Evolutionary conservation across 164 flowering plant genomes (phyloP), one percentile per base, ranked within the genome.

Genomic region (Kingdonia uniflora): DNA sequence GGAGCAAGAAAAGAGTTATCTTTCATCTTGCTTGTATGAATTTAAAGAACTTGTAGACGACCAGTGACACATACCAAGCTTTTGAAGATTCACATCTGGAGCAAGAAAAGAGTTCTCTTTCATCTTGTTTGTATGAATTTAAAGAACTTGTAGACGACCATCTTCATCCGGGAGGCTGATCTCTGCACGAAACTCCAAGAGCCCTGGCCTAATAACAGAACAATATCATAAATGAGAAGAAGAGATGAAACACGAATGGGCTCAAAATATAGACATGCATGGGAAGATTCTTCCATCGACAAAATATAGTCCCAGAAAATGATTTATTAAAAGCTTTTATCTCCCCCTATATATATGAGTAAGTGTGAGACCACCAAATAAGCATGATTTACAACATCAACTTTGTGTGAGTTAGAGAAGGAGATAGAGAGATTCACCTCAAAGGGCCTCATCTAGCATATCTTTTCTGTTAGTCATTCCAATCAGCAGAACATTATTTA

Each of bases 391-490:
- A n/a, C n/a, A n/a, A n/a, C n/a, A n/a, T 37, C 7, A 37, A 37
- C 13, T 37, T 37, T 37, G 22, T 2, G 48, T 16, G 20, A 6
- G 21, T 16, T 6, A 17, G 20, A 1, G 21, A 29, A 13, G 16
- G 20, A 37, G 51, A 55, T 46, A 63, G 38, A 58, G 66, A 51
- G 45, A 44, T 29, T 49, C 40, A 90, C 95, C 97, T 81, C 61
- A 92, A 35, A 92, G 96, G 19, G 98, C 98, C 73, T 92, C 98
- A 71, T 87, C 98, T 65, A 87, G 79, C 69, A 92, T 65, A 78
- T 92, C 98, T 65, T 82, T 92, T 68, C 98, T 78, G 74, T 92
- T 92, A 38, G 98, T 92, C 98, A 92, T 92, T 54, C 98, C 96
- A 68, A 92, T 92, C 56, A 92, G 91, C 75, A 92, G 68, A 49